These are phyloP conservation scores for Clonostachys solani DNA, from an alignment of 2,329 filamentous ascomycete species.

Conservation along the genomic window DNA sequence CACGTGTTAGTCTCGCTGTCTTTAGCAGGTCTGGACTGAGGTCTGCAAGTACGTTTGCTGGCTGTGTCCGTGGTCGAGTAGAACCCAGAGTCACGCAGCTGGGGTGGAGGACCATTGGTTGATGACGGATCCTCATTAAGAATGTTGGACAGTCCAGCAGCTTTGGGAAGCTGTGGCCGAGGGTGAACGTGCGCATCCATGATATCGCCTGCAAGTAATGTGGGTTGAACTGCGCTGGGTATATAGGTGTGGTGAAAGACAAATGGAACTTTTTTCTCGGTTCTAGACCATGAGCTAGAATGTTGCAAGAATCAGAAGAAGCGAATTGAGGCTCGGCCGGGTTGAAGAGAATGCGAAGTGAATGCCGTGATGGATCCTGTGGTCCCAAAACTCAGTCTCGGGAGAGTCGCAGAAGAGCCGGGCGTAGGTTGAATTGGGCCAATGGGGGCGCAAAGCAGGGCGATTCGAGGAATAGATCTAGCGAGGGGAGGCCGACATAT, in stretches of 20 bases:
- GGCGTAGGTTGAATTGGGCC: too few relatives aligned
- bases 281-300: not conserved
- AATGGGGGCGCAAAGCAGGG: too few relatives aligned
- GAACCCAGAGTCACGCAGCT: slow-evolving; percentile 35
- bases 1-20: not conserved
- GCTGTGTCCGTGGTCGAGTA: slow-evolving; percentile 37
- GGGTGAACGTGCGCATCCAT: slow-evolving; percentile 20
- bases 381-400: too few relatives aligned
- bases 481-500: too few relatives aligned
- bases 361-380: not conserved
- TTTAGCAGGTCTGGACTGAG: not conserved
- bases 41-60: slow-evolving; percentile 31
- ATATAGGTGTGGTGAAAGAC: too few relatives aligned
- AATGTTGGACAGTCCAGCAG: slow-evolving; percentile 30
- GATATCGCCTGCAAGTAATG: not conserved
- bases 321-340: not conserved
- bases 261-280: not conserved
- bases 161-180: slow-evolving; percentile 20
- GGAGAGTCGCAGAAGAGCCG: too few relatives aligned
- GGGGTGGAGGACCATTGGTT: slow-evolving; percentile 18
- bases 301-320: not conserved
- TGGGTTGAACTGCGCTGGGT: too few relatives aligned
- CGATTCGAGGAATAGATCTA: too few relatives aligned
- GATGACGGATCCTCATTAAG: slow-evolving; percentile 25
- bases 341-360: not conserved